Base-by-base conservation (phyloP, 495 filamentous ascomycete species). In the Xylaria nigripes region DNA sequence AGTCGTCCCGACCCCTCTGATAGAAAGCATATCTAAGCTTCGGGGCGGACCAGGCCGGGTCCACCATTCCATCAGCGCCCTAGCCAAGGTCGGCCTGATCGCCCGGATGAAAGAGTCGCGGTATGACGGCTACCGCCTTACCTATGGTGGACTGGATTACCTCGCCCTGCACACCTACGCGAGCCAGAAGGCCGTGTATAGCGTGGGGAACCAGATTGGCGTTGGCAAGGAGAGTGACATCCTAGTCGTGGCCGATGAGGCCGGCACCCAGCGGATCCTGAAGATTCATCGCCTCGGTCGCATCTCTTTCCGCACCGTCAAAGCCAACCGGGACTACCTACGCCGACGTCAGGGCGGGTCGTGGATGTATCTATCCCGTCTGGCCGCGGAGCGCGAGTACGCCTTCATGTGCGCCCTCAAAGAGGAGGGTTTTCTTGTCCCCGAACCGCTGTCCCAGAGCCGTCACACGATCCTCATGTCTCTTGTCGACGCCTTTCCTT, bases 181-280 rank as follows among this genome's bases (percentile, higher is more conserved):
- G 18, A 86, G 86, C 62, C 76, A 82, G 53, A 81, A 82, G 49
- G 77, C 74, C 59, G 79, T 96, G 41, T 96, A 95, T 79, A 90
- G 85, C 53, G 88, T 96, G 22, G 93, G 93, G 46, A 92, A 86
- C 72, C 91, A 95, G 64, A 86, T 99, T 59, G 93, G 94, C 49
- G 89, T 96, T 7, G 93, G 93, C 60, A 99, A 99, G 72, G 93
- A 99, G 72, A 89, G 83, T 60, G 93, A 99, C 70, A 97, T 99
- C 66, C 85, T 89, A 70, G 84, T 96, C 32, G 90, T 95, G 42
- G 89, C 93, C 41, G 79, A 86, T 62, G 74, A 82, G 51, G 71
- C 71, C 15, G 80, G 80, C 41, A 60, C 62, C 12, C 87, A 92
- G 62, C 78, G 73, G 21, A 84, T 96, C 36, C 78, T 96, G 56